Conservation (phyloP, 2,329 filamentous ascomycete species). For the Colletotrichum tropicicola region DNA sequence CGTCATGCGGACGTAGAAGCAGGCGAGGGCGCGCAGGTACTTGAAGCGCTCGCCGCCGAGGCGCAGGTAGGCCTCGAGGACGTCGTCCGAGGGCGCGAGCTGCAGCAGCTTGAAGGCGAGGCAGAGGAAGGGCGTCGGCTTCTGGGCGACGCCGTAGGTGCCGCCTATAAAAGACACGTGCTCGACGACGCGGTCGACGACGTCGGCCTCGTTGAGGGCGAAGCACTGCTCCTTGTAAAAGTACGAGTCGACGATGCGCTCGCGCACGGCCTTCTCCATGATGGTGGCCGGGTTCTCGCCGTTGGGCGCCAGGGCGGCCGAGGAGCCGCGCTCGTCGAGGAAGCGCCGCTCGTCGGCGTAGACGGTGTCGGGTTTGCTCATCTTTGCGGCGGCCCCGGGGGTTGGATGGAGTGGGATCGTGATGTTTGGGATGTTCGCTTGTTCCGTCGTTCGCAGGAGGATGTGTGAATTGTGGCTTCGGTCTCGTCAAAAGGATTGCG, state of each 20-base stretch:
- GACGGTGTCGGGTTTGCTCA: conserved; percentile 60
- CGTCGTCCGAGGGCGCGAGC: conserved; percentile 80
- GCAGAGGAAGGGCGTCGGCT: conserved; percentile 92
- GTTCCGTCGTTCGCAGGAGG: background rate
- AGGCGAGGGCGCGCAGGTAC: conserved; percentile 88
- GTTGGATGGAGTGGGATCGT: conserved; percentile 26
- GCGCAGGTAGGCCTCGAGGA: conserved; percentile 82
- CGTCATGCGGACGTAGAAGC: conserved; percentile 93
- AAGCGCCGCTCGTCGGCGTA: conserved; percentile 83
- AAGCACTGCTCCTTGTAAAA: conserved; percentile 99
- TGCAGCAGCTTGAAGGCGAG: conserved; percentile 95
- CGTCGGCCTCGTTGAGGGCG: conserved; percentile 83
- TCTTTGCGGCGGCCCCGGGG: conserved; percentile 33
- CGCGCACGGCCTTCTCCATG: conserved; percentile 93
- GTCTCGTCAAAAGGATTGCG: no score
- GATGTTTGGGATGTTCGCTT: background rate
- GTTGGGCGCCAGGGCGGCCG: conserved; percentile 78
- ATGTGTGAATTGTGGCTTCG: no score
- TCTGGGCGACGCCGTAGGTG: conserved; percentile 84
- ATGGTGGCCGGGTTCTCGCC: conserved; percentile 95
- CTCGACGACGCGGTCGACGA: conserved; percentile 90
- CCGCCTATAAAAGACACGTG: conserved; percentile 86
- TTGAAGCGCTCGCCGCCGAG: conserved; percentile 81
- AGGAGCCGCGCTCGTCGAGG: conserved; percentile 90
- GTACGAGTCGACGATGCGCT: conserved; percentile 93